These are phyloP conservation scores for Poa annua DNA, from an alignment of 176 grass and related monocot genomes.

Conservation along the genomic window DNA sequence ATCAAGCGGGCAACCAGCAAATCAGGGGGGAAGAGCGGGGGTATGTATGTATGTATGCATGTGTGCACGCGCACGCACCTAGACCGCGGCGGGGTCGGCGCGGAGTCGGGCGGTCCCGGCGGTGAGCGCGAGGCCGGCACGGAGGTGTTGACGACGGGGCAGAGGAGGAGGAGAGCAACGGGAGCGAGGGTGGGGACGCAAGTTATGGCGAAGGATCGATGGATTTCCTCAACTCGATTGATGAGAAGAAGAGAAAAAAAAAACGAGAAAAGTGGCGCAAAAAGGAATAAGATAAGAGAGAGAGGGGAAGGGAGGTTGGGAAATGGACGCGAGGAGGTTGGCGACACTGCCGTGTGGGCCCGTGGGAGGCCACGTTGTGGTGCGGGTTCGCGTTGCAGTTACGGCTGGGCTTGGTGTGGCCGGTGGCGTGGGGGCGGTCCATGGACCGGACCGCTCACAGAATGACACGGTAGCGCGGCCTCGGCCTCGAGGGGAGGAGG, in stretches of 20 bases:
- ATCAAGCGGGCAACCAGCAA: not conserved
- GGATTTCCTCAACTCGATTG: not conserved
- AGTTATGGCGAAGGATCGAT: conserved; percentile 27
- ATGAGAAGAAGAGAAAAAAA: not conserved
- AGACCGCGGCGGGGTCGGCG: conserved; percentile 13
- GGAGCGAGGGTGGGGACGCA: conserved; percentile 3
- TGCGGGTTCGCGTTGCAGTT: conserved; percentile 29
- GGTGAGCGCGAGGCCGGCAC: conserved; percentile 43
- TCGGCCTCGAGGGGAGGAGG: not conserved
- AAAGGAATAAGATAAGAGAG: not conserved
- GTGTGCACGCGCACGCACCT: conserved; percentile 15
- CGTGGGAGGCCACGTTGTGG: conserved; percentile 9
- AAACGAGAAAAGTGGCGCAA: not conserved
- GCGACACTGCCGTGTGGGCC: not conserved
- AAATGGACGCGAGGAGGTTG: conserved; percentile 14
- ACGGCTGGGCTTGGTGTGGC: not conserved
- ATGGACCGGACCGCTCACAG: not conserved
- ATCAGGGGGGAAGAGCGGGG: not conserved
- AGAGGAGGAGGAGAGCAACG: not conserved
- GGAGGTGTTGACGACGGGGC: conserved; percentile 22
- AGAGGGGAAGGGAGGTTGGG: not conserved
- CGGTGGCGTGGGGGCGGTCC: not conserved
- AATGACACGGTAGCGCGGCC: not conserved
- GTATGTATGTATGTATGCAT: too few relatives aligned
- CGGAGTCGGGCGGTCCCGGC: conserved; percentile 25